Base-by-base conservation (phyloP, 805 yeast genomes). In the Priceomyces fermenticarens region DNA sequence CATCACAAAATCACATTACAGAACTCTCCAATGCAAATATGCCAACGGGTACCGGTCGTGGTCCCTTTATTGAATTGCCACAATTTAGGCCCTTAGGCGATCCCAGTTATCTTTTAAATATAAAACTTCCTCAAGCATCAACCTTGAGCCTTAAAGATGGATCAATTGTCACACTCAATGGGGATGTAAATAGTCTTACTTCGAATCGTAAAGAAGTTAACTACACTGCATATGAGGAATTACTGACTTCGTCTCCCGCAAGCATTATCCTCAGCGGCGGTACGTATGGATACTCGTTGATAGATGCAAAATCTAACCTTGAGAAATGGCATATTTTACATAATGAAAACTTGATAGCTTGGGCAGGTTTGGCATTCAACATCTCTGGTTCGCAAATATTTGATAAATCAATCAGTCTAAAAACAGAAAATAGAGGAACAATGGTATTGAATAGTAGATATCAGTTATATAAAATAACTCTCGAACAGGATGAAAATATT, bases 31-130 rank as follows among this genome's bases (percentile, higher is more conserved):
- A 31, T 27, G 44, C 46, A 5, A 34, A 37, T 15, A 38, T 49
- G 23, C 72, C 75, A 2, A 52, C 48, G n/a, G 64, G 63, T 3
- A 67, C 78, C 0, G 78, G 76, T 0, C 53, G 51, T 12, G 79
- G 77, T 1, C 75, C 77, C 7, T 73, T 72, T 47, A 61, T 64
- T 17, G 76, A 70, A 42, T 58, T 73, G 7, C 72, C 75, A 3
- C 43, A 51, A 9, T 75, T 71, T 47, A 62, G 60, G 30, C 67
- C 74, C 3, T 44, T 73, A 10, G 80, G 79, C 2, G 39, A 45
- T 10, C 62, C 69, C 3, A 51, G 60, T 15, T 58, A 65, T 39
- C 44, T 75, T 31, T 53, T 75, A 36, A 72, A 67, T 44, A 65
- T 75, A 33, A 65, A 63, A 31, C 44, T 75, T 26, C 80, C 80